These are phyloP conservation scores for Populus trichocarpa DNA, from an alignment of 441 rosid genomes.

Conservation along the genomic window DNA sequence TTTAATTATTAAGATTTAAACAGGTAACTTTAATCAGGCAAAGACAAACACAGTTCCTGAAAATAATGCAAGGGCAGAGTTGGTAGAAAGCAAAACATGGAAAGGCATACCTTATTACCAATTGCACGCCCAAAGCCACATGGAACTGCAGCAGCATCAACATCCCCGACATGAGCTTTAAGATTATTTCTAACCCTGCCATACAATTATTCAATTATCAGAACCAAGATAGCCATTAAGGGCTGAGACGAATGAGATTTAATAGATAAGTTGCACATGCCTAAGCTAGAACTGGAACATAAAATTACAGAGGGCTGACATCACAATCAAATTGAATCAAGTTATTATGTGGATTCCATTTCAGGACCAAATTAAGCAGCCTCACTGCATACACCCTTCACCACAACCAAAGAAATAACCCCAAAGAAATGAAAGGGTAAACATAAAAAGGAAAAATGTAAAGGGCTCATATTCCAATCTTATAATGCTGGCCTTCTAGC, in stretches of 20 bases:
- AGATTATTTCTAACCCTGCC: slow-evolving; percentile 87
- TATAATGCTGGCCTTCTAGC: neutral
- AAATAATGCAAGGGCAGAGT: neutral
- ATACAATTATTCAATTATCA: slow-evolving; percentile 23
- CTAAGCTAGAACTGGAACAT: neutral
- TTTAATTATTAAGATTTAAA: too few relatives aligned
- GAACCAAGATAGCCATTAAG: slow-evolving; percentile 18
- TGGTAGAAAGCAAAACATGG: neutral
- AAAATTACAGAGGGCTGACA: neutral
- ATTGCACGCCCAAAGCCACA: slow-evolving; percentile 97
- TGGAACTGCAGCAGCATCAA: slow-evolving; percentile 93
- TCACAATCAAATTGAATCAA: neutral
- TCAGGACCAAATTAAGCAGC: neutral
- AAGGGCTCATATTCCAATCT: neutral
- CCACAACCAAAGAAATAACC: neutral
- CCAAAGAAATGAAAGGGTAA: neutral
- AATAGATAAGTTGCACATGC: neutral
- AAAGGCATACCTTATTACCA: slow-evolving; percentile 70
- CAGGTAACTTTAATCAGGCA: too few relatives aligned
- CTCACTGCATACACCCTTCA: neutral
- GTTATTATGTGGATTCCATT: neutral
- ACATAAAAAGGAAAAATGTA: neutral
- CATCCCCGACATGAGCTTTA: slow-evolving; percentile 77
- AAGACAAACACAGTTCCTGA: neutral
- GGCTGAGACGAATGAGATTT: neutral